Conservation (phyloP, 2,329 filamentous ascomycete species). For the Massarina eburnea region DNA sequence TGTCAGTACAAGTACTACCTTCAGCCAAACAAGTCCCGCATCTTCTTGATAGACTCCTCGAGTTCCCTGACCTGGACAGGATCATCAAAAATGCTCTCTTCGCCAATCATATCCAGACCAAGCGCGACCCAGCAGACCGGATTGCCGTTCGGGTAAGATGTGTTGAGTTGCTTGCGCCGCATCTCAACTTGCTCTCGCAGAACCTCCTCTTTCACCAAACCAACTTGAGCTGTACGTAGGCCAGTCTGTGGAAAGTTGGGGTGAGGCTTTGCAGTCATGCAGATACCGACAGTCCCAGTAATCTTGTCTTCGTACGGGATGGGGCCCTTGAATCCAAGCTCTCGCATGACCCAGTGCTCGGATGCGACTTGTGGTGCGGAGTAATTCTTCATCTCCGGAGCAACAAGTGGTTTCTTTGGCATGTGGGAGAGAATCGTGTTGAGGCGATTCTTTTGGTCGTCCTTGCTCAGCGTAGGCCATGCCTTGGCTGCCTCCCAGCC, state of each 20-base stretch:
- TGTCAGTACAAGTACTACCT: too few species aligned
- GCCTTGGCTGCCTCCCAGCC: too few species aligned
- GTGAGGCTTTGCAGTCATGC: neutral
- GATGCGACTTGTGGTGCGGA: neutral
- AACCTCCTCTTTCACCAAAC: too few species aligned
- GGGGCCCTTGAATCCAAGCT: neutral
- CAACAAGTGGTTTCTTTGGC: neutral
- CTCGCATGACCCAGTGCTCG: neutral
- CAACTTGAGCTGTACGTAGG: neutral
- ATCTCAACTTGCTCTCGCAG: too few species aligned
- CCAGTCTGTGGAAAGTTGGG: neutral
- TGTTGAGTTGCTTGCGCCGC: too few species aligned
- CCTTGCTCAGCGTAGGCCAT: too few species aligned
- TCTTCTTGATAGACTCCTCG: too few species aligned
- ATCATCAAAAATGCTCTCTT: too few species aligned
- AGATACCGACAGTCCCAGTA: neutral
- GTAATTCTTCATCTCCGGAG: neutral
- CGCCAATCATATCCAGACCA: too few species aligned
- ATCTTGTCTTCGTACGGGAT: neutral
- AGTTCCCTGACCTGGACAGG: too few species aligned
- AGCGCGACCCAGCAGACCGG: too few species aligned
- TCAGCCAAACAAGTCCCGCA: neutral
- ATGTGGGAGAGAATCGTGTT: neutral
- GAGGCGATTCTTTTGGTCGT: neutral
- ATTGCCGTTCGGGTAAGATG: too few species aligned